These are phyloP conservation scores for Starmera dryadoides DNA, from an alignment of 805 yeast genomes.

Conservation along the genomic window DNA sequence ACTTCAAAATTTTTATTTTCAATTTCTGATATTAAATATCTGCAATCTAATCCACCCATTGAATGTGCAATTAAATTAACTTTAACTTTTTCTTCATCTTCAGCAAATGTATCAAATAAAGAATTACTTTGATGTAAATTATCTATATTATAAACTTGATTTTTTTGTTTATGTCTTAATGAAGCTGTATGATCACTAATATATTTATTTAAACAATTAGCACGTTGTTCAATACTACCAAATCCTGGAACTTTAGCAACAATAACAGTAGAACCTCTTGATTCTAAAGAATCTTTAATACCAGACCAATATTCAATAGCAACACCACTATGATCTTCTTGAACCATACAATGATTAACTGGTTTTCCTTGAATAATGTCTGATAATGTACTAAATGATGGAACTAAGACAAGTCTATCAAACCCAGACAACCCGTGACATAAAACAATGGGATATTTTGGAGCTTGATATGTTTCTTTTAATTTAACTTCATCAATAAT, in stretches of 20 bases:
- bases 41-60: conserved; percentile 88
- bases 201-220: conserved; percentile 44
- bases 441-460: conserved; percentile 66
- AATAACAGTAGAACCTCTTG: conserved; percentile 59
- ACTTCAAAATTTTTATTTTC: conserved; percentile 43
- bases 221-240: conserved; percentile 67
- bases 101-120: conserved; percentile 5
- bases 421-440: conserved; percentile 90
- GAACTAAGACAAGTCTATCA: conserved; percentile 43
- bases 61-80: conserved; percentile 82
- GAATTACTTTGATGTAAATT: conserved; percentile 1
- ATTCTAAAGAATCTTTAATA: conserved; percentile 50
- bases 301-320: conserved; percentile 79
- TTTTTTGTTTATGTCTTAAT: conserved; percentile 13
- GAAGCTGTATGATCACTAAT: conserved; percentile 26
- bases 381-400: conserved; percentile 28
- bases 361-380: conserved; percentile 11
- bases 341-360: conserved; percentile 10
- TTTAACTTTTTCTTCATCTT: conserved; percentile 30
- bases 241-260: conserved; percentile 80
- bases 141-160: conserved; percentile 18
- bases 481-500: conserved; percentile 11
- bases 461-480: conserved; percentile 41
- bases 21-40: conserved; percentile 62
- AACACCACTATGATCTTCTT: conserved; percentile 25